A percentile compares a stretch with the other conserved stretches of the same genome.
Evolutionary conservation across 352 stramenopile species (phyloP).

Genomic region (Globisporangium irregulare): DNA sequence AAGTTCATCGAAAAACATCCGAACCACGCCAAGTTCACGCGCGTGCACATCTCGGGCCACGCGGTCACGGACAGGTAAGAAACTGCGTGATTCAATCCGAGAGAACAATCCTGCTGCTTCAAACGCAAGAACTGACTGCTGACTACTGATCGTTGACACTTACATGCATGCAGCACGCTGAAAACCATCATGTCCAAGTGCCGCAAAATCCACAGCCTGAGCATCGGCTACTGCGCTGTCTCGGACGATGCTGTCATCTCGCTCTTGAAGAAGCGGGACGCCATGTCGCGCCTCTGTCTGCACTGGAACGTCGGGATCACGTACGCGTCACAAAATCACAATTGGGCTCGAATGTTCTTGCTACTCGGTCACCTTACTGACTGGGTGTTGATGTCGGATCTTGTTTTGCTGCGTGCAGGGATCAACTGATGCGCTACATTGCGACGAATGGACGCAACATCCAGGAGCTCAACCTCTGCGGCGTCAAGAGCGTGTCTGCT

Average conservation of each 20-base stretch:
- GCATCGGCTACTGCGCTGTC: conserved; percentile 83
- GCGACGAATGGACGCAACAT: conserved; percentile 69
- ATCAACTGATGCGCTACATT: conserved; percentile 80
- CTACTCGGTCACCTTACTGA: background rate
- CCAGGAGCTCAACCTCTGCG: conserved; percentile 85
- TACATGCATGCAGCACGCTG: conserved; percentile 52
- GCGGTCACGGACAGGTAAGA: conserved; percentile 76
- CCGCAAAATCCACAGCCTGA: conserved; percentile 85
- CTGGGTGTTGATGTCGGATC: background rate
- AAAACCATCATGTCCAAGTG: conserved; percentile 88
- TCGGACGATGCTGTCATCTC: conserved; percentile 84
- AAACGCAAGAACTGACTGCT: background rate
- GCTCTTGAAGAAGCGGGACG: conserved; percentile 80
- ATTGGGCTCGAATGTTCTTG: conserved; percentile 3
- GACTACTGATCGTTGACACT: background rate
- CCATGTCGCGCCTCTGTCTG: conserved; percentile 69
- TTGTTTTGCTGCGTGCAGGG: conserved; percentile 29
- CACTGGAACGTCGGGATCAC: conserved; percentile 88
- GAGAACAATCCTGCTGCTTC: background rate
- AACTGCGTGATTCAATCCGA: background rate
- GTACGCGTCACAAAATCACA: conserved; percentile 30
- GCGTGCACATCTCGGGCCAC: conserved; percentile 83
- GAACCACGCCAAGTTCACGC: conserved; percentile 88
- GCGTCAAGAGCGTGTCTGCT: conserved; percentile 81
- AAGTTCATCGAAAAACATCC: conserved; percentile 88